Evolutionary conservation across 345 rosid species (phyloP), one percentile per base, ranked within the genome.

Genomic region (Citrus australasica): DNA sequence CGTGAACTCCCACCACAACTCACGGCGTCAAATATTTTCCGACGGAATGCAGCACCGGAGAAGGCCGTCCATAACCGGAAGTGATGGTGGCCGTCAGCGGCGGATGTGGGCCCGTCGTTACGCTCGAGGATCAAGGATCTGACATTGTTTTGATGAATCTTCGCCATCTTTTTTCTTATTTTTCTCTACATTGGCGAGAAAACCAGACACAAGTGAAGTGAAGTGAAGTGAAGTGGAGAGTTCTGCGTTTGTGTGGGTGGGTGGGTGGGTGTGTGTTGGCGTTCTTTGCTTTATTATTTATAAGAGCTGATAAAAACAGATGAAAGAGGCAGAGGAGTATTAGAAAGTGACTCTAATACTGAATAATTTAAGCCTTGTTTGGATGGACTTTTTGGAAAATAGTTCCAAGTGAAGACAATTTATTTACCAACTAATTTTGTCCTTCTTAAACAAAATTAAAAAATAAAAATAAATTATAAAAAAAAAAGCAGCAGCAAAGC

Each of bases 1-100:
- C 93, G 87, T 16, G 92, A 87, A 78, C 90, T 84, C 9, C 92
- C 91, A 14, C 98, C 98, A 79, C 99, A 95, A 83, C 96, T 88
- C 14, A 95, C 86, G 42, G 94, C 94, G 73, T 88, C 85, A 67
- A 90, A 78, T 80, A 95, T 79, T 79, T 84, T 86, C 27, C 93
- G 88, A 69, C 97, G 92, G 84, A 95, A 86, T 66, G 97, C 53
- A 60, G 97, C 69, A 68, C 83, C 87, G 62, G 93, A 90, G 87
- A 91, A 89, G 17, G 88, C 79, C 19, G 82, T 79, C 92, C 97
- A 94, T 64, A 82, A 84, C 2, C 95, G 88, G 88, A 81, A 85
- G 48, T 89, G 89, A 59, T 88, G 90, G 56, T 78, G 78, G 27
- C 75, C 71, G 56, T 78, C 55, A 38, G 78, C 73, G 73, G 85